These are phyloP conservation scores for Rhytidiadelphus loreus DNA, from an alignment of 225 moss, liverwort and hornwort genomes.

Conservation along the genomic window DNA sequence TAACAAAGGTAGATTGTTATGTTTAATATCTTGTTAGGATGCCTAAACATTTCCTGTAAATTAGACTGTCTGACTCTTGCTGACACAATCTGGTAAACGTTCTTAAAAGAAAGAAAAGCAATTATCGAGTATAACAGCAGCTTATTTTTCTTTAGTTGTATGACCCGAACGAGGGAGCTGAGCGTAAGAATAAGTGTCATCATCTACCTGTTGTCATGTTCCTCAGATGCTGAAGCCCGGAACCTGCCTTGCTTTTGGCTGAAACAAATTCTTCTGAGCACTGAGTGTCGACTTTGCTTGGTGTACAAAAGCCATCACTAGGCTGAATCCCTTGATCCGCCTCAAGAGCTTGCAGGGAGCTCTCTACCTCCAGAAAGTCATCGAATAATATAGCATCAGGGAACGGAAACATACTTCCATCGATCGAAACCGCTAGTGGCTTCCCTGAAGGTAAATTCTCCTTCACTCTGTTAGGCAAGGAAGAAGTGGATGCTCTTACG, in stretches of 20 bases:
- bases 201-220: constrained; percentile 24
- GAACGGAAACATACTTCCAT: constrained; percentile 21
- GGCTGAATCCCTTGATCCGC: neutral
- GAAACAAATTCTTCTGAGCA: constrained; percentile 14
- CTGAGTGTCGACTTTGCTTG: constrained; percentile 14
- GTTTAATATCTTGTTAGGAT: neutral
- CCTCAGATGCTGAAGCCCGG: constrained; percentile 24
- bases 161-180: neutral
- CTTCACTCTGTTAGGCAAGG: constrained; percentile 13
- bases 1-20: neutral
- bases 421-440: constrained; percentile 22
- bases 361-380: constrained; percentile 55
- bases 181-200: neutral
- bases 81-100: neutral
- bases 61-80: neutral
- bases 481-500: constrained; percentile 28
- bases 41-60: neutral
- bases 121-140: neutral
- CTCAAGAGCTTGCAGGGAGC: constrained; percentile 41
- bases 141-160: neutral
- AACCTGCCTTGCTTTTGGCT: constrained; percentile 4
- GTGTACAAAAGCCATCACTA: constrained; percentile 11
- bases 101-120: neutral
- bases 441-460: constrained; percentile 5
- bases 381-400: constrained; percentile 32